Base-by-base conservation (phyloP, 345 rosid species). In the Xanthoceras sorbifolium region DNA sequence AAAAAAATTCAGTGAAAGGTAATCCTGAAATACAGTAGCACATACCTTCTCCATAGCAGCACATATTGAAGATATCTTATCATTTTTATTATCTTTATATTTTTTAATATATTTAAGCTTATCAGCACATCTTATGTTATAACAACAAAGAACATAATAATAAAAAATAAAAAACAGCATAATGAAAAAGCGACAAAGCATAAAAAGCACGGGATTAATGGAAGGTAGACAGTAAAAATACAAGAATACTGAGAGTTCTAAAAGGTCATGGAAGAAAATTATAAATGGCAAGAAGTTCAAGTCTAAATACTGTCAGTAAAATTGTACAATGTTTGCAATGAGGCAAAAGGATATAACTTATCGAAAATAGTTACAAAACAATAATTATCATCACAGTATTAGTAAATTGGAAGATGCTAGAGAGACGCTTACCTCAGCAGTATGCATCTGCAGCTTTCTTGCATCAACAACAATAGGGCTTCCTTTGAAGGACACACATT, bases 391-490 rank as follows among this genome's bases (percentile, higher is more conserved):
- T 17, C 46, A 46, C 2, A n/a, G 69, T 14, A 44, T 28, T 60
- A 64, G 32, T 38, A 72, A 61, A 29, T 12, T 54, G 6, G 22
- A 38, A 32, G 23, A 63, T 65, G 57, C 22, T 34, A 23, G 32
- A 77, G 34, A 72, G 64, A 55, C 17, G 38, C 82, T 73, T 76
- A 89, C 98, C 94, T 91, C 87, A 66, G 94, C 94, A 29, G 78
- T 80, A 81, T 86, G 87, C 81, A 76, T 67, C 34, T 81, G 86
- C 87, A 90, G 72, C 65, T 80, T 79, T 82, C 85, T 94, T 22
- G 87, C 85, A 82, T 94, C 97, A 25, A 94, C 78, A 66, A 78
- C 29, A 26, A 94, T 74, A 17, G 91, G 97, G 82, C 82, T 81
- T 80, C 65, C 80, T 81, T 88, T 89, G 82, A 91, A 89, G 69